Base-by-base conservation (phyloP, 805 yeast genomes). In the Komagataella kurtzmanii region DNA sequence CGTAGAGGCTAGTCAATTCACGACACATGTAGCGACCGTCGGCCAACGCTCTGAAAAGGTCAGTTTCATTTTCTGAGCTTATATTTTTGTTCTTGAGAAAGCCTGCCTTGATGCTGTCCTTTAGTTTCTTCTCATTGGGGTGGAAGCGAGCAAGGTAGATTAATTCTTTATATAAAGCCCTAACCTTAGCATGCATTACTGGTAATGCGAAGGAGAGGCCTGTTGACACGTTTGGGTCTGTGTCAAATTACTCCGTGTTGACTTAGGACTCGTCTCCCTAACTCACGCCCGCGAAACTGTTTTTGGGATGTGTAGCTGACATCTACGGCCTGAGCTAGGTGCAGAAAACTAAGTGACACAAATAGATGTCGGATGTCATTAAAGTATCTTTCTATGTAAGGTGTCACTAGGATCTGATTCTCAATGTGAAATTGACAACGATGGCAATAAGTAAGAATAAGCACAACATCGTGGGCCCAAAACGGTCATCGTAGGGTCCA, bases 401-500 rank as follows among this genome's bases (percentile, higher is more conserved):
- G 14, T 40, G 14, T 10, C 43, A 45, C 21, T 45, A 79, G 24
- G 81, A 79, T 56, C 79, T 74, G 57, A 85, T 80, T 69, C 98
- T 85, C 65, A 93, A 73, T 40, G 89, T 73, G 64, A 93, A 93
- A 74, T 93, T 93, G 58, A 93, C 87, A 47, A 93, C 84, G 50
- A 93, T 97, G 1, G 99, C 97, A 49, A 89, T 80, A 57, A 93
- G 74, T 61, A 93, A 75, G 72, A 93, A 93, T 73, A 91, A 76
- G 71, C 99, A 93, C 61, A 93, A 77, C 86, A 91, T 83, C 14
- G 99, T 95, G 48, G 99, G 99, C 47, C 99, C 99, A 59, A 93
- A 84, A 65, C 99, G 81, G 69, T 93, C 99, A 64, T 93, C 99
- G 65, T 93, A 93, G n/a, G 99, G 99, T 49, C 99, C 99, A 12